Conservation (phyloP, 2,329 filamentous ascomycete species). For the Aspergillus fructus region DNA sequence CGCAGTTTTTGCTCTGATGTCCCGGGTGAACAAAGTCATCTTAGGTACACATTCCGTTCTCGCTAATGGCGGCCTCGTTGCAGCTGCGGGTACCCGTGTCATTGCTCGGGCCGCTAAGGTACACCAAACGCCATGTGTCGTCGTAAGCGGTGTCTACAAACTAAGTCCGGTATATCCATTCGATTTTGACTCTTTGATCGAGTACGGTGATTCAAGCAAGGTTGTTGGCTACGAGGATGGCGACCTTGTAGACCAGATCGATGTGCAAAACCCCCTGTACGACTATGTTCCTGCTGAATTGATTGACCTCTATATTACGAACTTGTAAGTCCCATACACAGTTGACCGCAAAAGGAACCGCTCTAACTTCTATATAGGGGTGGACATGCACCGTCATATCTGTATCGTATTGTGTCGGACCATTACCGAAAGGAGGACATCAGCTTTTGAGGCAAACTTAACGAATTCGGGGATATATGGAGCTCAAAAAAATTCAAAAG, state of each 20-base stretch:
- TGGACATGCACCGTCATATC: conserved; percentile 62
- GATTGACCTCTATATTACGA: conserved; percentile 67
- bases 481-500: conserved; percentile 4
- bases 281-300: conserved; percentile 79
- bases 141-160: conserved; percentile 89
- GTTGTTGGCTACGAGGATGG: conserved; percentile 78
- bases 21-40: conserved; percentile 91
- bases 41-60: conserved; percentile 83
- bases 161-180: conserved; percentile 87
- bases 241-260: conserved; percentile 71
- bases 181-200: conserved; percentile 76
- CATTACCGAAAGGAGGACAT: conserved; percentile 66
- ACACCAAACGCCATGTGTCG: conserved; percentile 80
- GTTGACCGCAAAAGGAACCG: neutral
- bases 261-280: conserved; percentile 74
- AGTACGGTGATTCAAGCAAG: conserved; percentile 78
- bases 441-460: conserved; percentile 37
- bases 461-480: neutral
- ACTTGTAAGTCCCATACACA: conserved; percentile 59
- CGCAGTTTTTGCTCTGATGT: conserved; percentile 90
- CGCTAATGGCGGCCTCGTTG: conserved; percentile 82
- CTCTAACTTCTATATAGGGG: conserved; percentile 45
- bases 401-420: conserved; percentile 65
- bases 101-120: conserved; percentile 83
- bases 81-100: conserved; percentile 77